These are phyloP conservation scores for Maudiozyma barnettii DNA, from an alignment of 805 yeast species.

Conservation along the genomic window DNA sequence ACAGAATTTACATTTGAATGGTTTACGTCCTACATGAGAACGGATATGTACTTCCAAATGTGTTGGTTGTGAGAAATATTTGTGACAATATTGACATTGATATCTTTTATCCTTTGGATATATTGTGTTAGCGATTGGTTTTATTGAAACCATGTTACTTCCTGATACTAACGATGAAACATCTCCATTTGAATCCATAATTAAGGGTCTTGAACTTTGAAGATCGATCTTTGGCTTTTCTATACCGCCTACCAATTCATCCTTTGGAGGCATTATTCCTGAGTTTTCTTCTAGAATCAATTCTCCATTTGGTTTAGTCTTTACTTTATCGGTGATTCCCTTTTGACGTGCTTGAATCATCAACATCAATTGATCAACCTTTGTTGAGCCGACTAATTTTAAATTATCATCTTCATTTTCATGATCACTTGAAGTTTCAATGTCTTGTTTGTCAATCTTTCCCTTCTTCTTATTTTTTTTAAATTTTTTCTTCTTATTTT, in stretches of 20 bases:
- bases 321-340: conserved; percentile 55
- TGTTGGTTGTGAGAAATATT: conserved; percentile 79
- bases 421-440: background rate
- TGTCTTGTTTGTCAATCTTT: background rate
- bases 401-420: conserved; percentile 57
- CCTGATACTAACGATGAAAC: background rate
- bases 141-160: no score
- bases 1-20: conserved; percentile 71
- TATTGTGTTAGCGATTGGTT: background rate
- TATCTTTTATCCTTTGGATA: conserved; percentile 37
- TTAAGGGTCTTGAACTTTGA: background rate
- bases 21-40: conserved; percentile 79
- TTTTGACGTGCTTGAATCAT: conserved; percentile 82
- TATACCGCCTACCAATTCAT: conserved; percentile 69
- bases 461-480: background rate
- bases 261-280: conserved; percentile 46
- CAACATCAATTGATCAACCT: conserved; percentile 84
- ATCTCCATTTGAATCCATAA: background rate
- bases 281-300: conserved; percentile 42
- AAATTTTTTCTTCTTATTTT: background rate
- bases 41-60: conserved; percentile 84
- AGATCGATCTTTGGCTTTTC: conserved; percentile 42
- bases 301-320: conserved; percentile 61
- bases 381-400: conserved; percentile 74
- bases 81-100: conserved; percentile 69